These are phyloP conservation scores for Podospora tetraspora DNA, from an alignment of 495 filamentous ascomycete genomes.

Conservation along the genomic window DNA sequence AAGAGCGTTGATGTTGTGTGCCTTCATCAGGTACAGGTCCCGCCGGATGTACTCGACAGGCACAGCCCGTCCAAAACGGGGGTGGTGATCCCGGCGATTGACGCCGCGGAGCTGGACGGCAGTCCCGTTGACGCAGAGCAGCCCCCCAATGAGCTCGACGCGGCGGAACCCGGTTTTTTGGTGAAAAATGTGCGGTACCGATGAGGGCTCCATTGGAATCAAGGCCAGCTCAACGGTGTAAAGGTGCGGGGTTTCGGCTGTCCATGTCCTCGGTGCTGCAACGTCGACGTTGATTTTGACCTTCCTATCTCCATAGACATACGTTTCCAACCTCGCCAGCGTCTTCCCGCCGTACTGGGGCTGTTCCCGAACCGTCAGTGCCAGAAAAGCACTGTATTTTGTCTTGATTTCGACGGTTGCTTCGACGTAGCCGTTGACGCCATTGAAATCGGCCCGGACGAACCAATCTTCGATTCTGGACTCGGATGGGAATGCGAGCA, in stretches of 20 bases:
- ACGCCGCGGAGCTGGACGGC: conserved; percentile 54
- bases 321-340: conserved; percentile 17
- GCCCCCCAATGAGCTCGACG: conserved; percentile 52
- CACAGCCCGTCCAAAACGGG: conserved; percentile 53
- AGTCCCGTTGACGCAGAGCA: conserved; percentile 55
- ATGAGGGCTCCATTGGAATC: background rate
- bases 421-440: conserved; percentile 46
- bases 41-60: conserved; percentile 50
- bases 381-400: conserved; percentile 25
- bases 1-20: conserved; percentile 60
- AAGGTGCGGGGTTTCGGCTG: conserved; percentile 58
- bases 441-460: conserved; percentile 50
- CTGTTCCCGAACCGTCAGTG: conserved; percentile 32
- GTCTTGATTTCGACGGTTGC: conserved; percentile 40
- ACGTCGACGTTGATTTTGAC: conserved; percentile 39
- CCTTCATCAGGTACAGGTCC: conserved; percentile 63
- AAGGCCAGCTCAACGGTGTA: conserved; percentile 46
- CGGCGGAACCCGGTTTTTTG: conserved; percentile 52
- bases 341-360: conserved; percentile 17
- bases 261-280: conserved; percentile 54
- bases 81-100: conserved; percentile 63
- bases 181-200: conserved; percentile 1
- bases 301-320: conserved; percentile 8
- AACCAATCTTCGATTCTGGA: conserved; percentile 56
- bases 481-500: conserved; percentile 49